These are phyloP conservation scores for Naganishia antarctica DNA, from an alignment of 768 basidiomycete species.

Conservation along the genomic window DNA sequence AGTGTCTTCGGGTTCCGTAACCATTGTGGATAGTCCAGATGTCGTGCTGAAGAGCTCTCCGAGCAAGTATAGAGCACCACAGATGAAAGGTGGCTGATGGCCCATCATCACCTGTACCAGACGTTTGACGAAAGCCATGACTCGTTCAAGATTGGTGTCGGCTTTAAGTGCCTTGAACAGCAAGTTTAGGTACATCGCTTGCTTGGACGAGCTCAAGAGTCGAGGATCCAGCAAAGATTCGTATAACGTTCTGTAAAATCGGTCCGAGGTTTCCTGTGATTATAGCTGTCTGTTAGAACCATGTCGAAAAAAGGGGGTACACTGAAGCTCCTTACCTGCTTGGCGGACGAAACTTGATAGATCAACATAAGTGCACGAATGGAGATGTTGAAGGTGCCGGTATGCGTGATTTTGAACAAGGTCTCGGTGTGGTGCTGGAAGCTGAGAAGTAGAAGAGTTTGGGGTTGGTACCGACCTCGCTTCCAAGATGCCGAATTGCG, in stretches of 20 bases:
- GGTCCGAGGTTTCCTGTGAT: constrained; percentile 48
- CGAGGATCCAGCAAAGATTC: constrained; percentile 79
- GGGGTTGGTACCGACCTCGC: too few relatives aligned
- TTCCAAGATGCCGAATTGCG: too few relatives aligned
- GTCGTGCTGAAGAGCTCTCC: constrained; percentile 61
- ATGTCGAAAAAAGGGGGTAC: constrained; percentile 60
- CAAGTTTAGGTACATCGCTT: constrained; percentile 93
- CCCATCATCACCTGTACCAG: constrained; percentile 72
- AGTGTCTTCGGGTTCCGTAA: constrained; percentile 51
- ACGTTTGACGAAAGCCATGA: constrained; percentile 74
- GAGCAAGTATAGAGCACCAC: constrained; percentile 78
- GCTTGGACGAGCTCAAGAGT: constrained; percentile 76
- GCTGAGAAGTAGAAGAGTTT: constrained; percentile 50
- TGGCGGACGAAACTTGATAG: constrained; percentile 68
- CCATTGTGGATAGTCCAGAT: constrained; percentile 54
- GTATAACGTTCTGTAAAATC: constrained; percentile 72
- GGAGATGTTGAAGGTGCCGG: constrained; percentile 92
- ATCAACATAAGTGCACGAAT: constrained; percentile 86
- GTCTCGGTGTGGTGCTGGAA: constrained; percentile 84
- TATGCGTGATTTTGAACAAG: constrained; percentile 89
- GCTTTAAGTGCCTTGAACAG: constrained; percentile 83
- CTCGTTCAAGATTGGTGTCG: constrained; percentile 58
- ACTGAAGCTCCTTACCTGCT: constrained; percentile 52
- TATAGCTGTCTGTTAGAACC: background rate
- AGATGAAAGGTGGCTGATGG: constrained; percentile 78